Base-by-base conservation (phyloP, 371 early-diverging fungal species). In the Phascolomyces articulosus region DNA sequence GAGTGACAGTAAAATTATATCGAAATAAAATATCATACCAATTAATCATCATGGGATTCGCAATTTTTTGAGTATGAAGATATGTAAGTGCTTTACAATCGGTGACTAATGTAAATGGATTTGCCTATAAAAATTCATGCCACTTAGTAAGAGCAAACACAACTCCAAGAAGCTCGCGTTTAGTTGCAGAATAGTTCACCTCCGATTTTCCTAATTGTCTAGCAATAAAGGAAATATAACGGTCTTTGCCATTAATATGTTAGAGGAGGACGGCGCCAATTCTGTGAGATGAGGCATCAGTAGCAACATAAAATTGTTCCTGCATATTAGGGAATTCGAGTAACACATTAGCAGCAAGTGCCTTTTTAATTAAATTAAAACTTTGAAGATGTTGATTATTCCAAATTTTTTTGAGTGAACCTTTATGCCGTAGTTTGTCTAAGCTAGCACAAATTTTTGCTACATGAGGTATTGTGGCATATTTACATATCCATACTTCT, bases 281-380 rank as follows among this genome's bases (percentile, higher is more conserved):
- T 6, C 73, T 77, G 15, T 53, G 31, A 44, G 78, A 68, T 0
- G 80, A 82, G 0, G 82, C 77, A 66, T 85, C 80, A 0, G 79
- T 78, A 9, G 72, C 77, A 0, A 82, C 62, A 31, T 62, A 66
- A 48, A 82, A 78, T 1, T 66, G 70, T 0, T 59, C n/a, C 0
- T 6, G 40, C 11, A 72, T 63, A 21, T 80, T 69, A 0, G 78
- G 75, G 16, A 34, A 57, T 11, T 3, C 6, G 8, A 26, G 27
- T 11, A 70, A 23, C 1, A 54, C 27, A n/a, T 64, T 31, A 38
- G 27, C 10, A 0, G 38, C 6, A 0, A 73, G 51, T 2, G 60
- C 38, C 11, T 41, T 20, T 47, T 72, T 72, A 2, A 68, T 4
- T 3, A 6, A 13, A 13, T 65, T 18, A 56, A 69, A 72, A 26